Evolutionary conservation across 768 basidiomycete species (phyloP), one percentile per base, ranked within the genome.

Genomic region (Tephrocybe sp.): DNA sequence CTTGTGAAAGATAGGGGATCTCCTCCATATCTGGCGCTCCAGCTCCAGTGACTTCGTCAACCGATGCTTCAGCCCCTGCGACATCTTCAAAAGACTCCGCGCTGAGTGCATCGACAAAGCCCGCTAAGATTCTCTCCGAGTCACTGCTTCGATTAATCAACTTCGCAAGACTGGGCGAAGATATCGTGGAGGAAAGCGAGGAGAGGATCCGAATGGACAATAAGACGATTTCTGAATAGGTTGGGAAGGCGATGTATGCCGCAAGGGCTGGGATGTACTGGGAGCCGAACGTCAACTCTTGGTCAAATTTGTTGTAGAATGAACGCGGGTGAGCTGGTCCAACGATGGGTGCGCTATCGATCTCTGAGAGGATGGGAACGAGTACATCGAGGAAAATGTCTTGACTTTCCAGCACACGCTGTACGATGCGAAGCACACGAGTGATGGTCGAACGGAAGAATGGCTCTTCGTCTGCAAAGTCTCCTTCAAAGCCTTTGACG

Each of bases 301-400:
- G 83, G 59, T 92, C 89, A 55, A 93, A 79, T 51, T 79, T 74
- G 16, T 79, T 82, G 70, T 86, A 89, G 62, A 79, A 85, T 2
- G 86, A 87, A 9, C 83, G 78, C 0, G 86, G 72, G 53, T 83
- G 79, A 13, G 81, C 66, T 7, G 71, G 74, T 23, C 83, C 83
- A 20, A 82, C 68, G 40, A 85, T 62, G 0, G 78, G 65, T 0
- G 78, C 65, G 53, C 77, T 79, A 53, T 82, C 81, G 51, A 83
- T 73, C 48, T 92, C 86, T 16, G 80, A 72, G 7, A 95, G 77
- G 17, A 87, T 69, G 2, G 92, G 92, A 3, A 96, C 71, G 43
- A 96, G 79, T 19, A 94, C 84, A 48, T 98, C 93, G 36, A 94
- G 75, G 74, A 95, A 97, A 49, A 92, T 79, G 44, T 89, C 85